Conservation (phyloP, 257 asterid genomes). For the Penstemon eatonii region DNA sequence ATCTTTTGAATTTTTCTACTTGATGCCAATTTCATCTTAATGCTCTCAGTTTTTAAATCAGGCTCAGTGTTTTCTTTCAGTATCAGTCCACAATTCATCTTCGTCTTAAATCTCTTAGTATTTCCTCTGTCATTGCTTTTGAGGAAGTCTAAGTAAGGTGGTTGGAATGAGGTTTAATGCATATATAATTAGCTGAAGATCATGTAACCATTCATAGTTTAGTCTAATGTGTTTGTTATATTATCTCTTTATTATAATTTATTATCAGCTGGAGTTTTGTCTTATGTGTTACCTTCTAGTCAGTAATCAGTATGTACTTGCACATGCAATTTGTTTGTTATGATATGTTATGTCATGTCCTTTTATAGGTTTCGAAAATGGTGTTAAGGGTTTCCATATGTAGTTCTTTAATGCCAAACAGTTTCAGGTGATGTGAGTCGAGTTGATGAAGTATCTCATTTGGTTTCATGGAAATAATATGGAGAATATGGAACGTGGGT, state of each 20-base stretch:
- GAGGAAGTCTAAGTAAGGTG: not conserved
- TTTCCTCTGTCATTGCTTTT: not conserved
- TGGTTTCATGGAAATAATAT: not conserved
- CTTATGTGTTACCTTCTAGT: not conserved
- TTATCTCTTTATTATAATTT: not conserved
- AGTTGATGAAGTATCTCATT: not conserved
- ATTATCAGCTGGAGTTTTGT: slow-evolving; percentile 1
- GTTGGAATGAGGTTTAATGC: slow-evolving; percentile 2
- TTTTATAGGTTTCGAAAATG: not conserved
- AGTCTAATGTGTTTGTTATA: not conserved
- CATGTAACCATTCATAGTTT: slow-evolving; percentile 2
- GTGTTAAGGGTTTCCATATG: not conserved
- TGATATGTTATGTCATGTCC: not conserved
- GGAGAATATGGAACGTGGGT: no score
- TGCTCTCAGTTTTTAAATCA: slow-evolving; percentile 18
- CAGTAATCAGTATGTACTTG: not conserved
- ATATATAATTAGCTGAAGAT: not conserved
- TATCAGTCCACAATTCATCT: not conserved
- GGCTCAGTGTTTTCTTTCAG: slow-evolving; percentile 1
- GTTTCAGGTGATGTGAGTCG: not conserved
- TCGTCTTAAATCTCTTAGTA: not conserved
- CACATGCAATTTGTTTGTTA: not conserved
- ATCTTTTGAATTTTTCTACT: slow-evolving; percentile 5
- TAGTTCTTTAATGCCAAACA: not conserved
- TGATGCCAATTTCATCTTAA: slow-evolving; percentile 8